A percentile compares a stretch with the other conserved stretches of the same genome.
Conservation (phyloP, 371 early-diverging fungal species). For the Mortierella sp. region DNA sequence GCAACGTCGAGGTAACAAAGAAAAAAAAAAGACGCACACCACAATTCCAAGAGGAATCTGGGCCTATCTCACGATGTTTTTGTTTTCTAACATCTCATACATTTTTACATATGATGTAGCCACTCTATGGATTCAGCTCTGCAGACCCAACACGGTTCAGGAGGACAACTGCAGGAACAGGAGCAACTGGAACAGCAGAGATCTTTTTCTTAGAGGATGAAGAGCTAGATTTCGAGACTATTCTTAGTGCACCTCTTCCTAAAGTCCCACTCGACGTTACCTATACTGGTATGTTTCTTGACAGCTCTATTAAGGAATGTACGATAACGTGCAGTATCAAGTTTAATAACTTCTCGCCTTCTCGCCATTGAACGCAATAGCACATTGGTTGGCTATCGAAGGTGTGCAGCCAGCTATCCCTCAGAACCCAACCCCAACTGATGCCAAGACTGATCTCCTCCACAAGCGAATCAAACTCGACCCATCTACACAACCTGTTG, state of each 20-base stretch:
- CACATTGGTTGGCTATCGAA: conserved; percentile 99
- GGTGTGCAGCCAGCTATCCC: conserved; percentile 99
- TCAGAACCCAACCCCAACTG: conserved; percentile 95
- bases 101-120: conserved; percentile 60
- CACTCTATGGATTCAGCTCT: conserved; percentile 95
- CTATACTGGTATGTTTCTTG: conserved; percentile 72
- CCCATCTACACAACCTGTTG: conserved; percentile 44
- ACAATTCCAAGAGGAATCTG: background rate
- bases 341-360: background rate
- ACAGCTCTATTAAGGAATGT: conserved; percentile 6
- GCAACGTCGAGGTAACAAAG: conserved; percentile 90
- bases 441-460: conserved; percentile 69
- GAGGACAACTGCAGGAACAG: conserved; percentile 63
- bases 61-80: background rate
- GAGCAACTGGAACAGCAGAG: conserved; percentile 67
- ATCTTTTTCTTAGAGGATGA: conserved; percentile 98
- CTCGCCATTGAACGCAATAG: conserved; percentile 35
- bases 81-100: background rate
- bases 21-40: background rate
- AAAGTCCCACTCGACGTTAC: conserved; percentile 92
- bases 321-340: background rate
- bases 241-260: conserved; percentile 93
- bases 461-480: conserved; percentile 67
- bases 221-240: conserved; percentile 95
- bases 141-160: conserved; percentile 84